Percentiles rank a stretch among this genome's conserved stretches.
Conservation (phyloP, 257 asterid genomes). For the Gentiana straminea region DNA sequence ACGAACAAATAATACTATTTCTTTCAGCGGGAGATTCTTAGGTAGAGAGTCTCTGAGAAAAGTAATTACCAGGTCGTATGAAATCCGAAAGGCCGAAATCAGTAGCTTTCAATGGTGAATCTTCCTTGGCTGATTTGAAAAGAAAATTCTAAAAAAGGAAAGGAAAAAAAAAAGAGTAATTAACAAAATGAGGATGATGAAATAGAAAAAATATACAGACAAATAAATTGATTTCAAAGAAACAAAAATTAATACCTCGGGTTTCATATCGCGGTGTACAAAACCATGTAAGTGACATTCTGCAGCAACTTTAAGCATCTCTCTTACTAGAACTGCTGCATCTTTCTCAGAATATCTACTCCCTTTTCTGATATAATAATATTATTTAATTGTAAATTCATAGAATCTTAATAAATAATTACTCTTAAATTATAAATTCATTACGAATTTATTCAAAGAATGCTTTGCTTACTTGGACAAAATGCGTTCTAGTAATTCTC, state of each 20-base stretch:
- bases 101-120: slow-evolving; percentile 86
- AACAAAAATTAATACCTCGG: slow-evolving; percentile 52
- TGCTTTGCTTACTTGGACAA: slow-evolving; percentile 75
- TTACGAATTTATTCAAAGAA: neutral
- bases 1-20: too few relatives aligned
- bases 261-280: slow-evolving; percentile 99
- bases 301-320: slow-evolving; percentile 98
- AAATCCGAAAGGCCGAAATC: slow-evolving; percentile 99
- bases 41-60: too few relatives aligned
- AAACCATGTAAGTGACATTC: slow-evolving; percentile 97
- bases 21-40: neutral
- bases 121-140: slow-evolving; percentile 78
- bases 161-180: slow-evolving; percentile 10
- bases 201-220: slow-evolving; percentile 8
- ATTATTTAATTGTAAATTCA: slow-evolving; percentile 9
- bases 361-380: slow-evolving; percentile 62
- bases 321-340: slow-evolving; percentile 92
- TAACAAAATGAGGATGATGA: slow-evolving; percentile 9
- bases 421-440: neutral
- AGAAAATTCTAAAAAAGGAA: slow-evolving; percentile 65
- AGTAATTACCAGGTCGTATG: slow-evolving; percentile 74
- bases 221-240: neutral
- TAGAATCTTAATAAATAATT: slow-evolving; percentile 2
- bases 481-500: slow-evolving; percentile 93
- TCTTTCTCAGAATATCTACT: slow-evolving; percentile 97